phyloP scores from a whole-genome alignment of 2,329 filamentous ascomycete species.

The Fulvia fulva region DNA sequence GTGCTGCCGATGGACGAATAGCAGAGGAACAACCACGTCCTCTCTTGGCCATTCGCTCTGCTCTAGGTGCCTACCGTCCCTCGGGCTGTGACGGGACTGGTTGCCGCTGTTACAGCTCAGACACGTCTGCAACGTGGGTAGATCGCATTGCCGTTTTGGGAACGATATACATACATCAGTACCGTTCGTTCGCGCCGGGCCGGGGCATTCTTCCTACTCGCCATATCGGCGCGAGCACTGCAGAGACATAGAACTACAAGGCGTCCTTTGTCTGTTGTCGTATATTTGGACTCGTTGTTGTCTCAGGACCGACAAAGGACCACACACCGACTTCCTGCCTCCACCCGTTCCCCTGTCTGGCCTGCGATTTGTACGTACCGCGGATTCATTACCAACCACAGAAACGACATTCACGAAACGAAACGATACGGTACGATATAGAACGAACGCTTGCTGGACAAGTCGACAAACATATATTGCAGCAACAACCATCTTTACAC shows the following conservation, averaged over 20 bases:
- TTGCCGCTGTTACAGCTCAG: neutral
- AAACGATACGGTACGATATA: neutral
- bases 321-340: neutral
- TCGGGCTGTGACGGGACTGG: neutral
- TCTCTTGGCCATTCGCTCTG: neutral
- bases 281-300: constrained; percentile 2
- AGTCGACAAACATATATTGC: neutral
- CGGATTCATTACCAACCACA: neutral
- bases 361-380: constrained; percentile 4
- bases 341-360: neutral
- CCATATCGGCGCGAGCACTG: neutral
- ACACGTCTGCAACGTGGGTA: neutral
- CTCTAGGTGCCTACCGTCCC: no score
- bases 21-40: neutral
- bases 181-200: neutral
- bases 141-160: neutral
- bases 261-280: neutral
- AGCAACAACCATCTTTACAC: neutral
- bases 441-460: constrained; percentile 10
- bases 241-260: neutral
- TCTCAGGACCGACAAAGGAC: constrained; percentile 2
- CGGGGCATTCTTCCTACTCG: neutral
- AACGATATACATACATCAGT: neutral
- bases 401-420: neutral
- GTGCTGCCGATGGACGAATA: constrained; percentile 2